Percentiles rank a stretch among this genome's conserved stretches.
Conservation (phyloP, 2,329 filamentous ascomycete genomes). For the Ophiostoma sp. region DNA sequence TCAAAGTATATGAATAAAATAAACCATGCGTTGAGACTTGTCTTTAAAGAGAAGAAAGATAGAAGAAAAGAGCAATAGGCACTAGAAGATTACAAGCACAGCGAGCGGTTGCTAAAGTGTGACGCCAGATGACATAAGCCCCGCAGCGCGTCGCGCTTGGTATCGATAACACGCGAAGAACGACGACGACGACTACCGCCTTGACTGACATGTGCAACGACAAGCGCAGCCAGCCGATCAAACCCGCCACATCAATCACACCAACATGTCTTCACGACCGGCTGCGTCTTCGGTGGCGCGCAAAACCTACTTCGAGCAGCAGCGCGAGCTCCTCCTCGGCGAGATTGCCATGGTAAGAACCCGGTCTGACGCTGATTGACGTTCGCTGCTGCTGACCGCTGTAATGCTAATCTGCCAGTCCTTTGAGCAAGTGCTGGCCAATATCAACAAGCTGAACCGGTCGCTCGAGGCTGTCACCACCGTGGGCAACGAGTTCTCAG, state of each 20-base stretch:
- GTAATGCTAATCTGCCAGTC: conserved; percentile 35
- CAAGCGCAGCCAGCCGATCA: not conserved
- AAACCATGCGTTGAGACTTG: no score
- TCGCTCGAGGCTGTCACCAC: conserved; percentile 86
- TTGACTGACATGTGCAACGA: no score
- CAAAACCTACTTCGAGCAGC: conserved; percentile 68
- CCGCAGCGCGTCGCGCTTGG: conserved; percentile 6
- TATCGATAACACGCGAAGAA: not conserved
- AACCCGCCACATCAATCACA: not conserved
- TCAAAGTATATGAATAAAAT: not conserved
- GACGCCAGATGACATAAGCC: not conserved
- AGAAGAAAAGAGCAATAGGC: no score
- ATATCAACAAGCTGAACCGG: conserved; percentile 92
- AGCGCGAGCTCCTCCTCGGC: conserved; percentile 63
- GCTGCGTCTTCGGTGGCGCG: conserved; percentile 37
- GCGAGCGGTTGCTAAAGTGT: not conserved
- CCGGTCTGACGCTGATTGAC: not conserved
- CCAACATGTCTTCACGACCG: conserved; percentile 16
- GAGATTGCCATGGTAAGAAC: conserved; percentile 64
- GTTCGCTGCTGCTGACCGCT: not conserved
- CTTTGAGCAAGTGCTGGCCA: conserved; percentile 87
- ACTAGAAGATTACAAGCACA: not conserved
- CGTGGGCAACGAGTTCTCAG: conserved; percentile 95
- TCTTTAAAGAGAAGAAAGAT: no score
- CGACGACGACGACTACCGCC: no score